These are phyloP conservation scores for Saturnispora quitensis DNA, from an alignment of 805 yeast species.

Conservation along the genomic window DNA sequence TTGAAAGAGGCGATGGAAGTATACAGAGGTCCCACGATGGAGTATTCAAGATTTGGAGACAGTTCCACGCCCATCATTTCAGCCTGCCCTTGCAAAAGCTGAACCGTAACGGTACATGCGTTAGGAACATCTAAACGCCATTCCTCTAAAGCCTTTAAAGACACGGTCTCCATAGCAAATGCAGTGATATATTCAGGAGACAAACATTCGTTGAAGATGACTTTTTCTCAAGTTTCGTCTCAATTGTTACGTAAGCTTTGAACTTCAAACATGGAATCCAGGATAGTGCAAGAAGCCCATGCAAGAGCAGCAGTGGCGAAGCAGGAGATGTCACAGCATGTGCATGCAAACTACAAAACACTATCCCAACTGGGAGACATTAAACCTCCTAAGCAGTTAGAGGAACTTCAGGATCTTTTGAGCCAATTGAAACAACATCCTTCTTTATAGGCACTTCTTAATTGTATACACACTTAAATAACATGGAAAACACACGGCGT, in stretches of 20 bases:
- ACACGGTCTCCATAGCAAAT: conserved; percentile 1
- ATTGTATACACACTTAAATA: background rate
- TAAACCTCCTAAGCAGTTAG: background rate
- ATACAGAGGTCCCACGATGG: conserved; percentile 43
- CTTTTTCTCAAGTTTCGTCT: background rate
- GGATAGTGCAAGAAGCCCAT: background rate
- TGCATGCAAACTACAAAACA: background rate
- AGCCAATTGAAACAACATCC: background rate
- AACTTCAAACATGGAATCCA: background rate
- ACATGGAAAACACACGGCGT: conserved; percentile 5
- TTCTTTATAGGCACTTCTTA: background rate
- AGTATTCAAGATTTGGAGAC: conserved; percentile 56
- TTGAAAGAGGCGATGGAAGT: conserved; percentile 50
- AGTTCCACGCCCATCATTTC: conserved; percentile 93
- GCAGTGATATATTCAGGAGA: background rate
- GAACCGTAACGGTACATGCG: conserved; percentile 33
- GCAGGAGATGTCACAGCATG: background rate
- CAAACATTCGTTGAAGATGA: background rate
- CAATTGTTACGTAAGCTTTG: background rate
- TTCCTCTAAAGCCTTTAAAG: conserved; percentile 30
- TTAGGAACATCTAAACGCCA: conserved; percentile 69
- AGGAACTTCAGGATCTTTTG: background rate
- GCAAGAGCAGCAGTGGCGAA: background rate
- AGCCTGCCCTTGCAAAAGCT: conserved; percentile 56
- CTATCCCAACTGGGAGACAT: background rate